Evolutionary conservation across 1,284 basidiomycete genomes (phyloP), one percentile per base, ranked within the genome.

Genomic region (Leccinum variabile): DNA sequence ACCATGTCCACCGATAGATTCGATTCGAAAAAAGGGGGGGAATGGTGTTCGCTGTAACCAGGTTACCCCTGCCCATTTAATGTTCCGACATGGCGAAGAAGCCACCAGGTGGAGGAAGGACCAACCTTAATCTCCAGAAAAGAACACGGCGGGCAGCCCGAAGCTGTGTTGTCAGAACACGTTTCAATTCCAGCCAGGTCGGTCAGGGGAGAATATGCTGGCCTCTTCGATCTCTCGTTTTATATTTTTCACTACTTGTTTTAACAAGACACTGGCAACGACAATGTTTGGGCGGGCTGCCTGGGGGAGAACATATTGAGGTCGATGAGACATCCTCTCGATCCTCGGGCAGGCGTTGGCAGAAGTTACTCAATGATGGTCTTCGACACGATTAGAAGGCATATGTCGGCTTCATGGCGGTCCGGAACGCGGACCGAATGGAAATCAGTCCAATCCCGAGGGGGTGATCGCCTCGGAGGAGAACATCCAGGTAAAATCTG

Each of bases 261-360:
- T 41, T 55, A 52, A 53, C 18, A 30, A 35, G 25, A 16, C 44
- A 9, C 28, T 28, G 5, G 28, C 39, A 10, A 8, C 35, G 14
- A 54, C 53, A 46, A 53, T 30, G 32, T 50, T 52, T 44, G 37
- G 7, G 46, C 11, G 7, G 32, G 22, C 44, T 46, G 28, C 28
- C 49, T 25, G 54, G 33, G 49, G 28, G 25, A 22, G 14, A 16
- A 22, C 10, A n/a, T 16, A 8, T 63, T 54, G 64, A 59, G 52
- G 28, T 49, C 44, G 32, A 16, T 63, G 62, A 69, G 52, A 53
- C 59, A 37, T 7, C 3, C 28, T 33, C 10, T 33, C n/a, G 35
- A 44, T 5, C 16, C 22, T n/a, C 28, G 44, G 37, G 44, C 44
- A 22, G 18, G 44, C 44, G 44, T 22, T 46, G 22, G 28, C 52